Evolutionary conservation across 2,329 filamentous ascomycete genomes (phyloP).

Genomic region (Setomelanomma holmii): DNA sequence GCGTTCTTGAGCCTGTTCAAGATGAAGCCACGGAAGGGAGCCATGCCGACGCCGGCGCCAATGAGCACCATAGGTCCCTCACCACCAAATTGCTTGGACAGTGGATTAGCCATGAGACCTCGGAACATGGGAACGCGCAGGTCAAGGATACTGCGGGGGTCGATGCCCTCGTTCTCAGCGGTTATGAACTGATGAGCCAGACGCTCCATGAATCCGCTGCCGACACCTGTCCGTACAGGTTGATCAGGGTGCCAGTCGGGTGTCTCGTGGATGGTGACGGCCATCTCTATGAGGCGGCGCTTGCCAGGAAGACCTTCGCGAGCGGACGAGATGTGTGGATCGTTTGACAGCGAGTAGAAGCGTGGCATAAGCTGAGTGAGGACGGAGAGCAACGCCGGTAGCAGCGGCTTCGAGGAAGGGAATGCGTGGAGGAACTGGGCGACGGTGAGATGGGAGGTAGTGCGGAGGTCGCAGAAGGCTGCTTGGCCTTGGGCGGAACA

Average conservation of each 20-base stretch:
- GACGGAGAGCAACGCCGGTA: constrained; percentile 80
- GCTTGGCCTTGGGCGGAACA: constrained; percentile 90
- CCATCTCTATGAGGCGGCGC: constrained; percentile 88
- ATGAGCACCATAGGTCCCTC: constrained; percentile 98
- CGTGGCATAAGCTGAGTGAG: constrained; percentile 93
- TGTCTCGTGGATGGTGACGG: constrained; percentile 93
- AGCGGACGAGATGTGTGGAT: constrained; percentile 80
- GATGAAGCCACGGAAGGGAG: constrained; percentile 96
- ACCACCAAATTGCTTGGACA: constrained; percentile 87
- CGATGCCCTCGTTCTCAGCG: constrained; percentile 65
- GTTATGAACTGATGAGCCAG: constrained; percentile 76
- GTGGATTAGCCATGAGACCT: constrained; percentile 94
- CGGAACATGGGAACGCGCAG: constrained; percentile 96
- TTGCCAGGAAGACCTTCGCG: constrained; percentile 70
- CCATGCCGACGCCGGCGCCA: constrained; percentile 94
- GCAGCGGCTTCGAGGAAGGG: constrained; percentile 85
- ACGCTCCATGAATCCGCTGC: constrained; percentile 91
- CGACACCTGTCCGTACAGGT: constrained; percentile 75
- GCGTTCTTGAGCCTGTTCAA: constrained; percentile 91
- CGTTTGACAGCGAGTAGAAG: constrained; percentile 97
- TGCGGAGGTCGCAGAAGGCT: constrained; percentile 90
- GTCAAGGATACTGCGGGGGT: constrained; percentile 59
- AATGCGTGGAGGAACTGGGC: constrained; percentile 89
- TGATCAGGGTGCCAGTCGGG: constrained; percentile 74
- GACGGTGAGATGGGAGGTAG: constrained; percentile 82